Evolutionary conservation across 1,284 basidiomycete genomes (phyloP), one percentile per base, ranked within the genome.

Genomic region (Puccinia triticina): DNA sequence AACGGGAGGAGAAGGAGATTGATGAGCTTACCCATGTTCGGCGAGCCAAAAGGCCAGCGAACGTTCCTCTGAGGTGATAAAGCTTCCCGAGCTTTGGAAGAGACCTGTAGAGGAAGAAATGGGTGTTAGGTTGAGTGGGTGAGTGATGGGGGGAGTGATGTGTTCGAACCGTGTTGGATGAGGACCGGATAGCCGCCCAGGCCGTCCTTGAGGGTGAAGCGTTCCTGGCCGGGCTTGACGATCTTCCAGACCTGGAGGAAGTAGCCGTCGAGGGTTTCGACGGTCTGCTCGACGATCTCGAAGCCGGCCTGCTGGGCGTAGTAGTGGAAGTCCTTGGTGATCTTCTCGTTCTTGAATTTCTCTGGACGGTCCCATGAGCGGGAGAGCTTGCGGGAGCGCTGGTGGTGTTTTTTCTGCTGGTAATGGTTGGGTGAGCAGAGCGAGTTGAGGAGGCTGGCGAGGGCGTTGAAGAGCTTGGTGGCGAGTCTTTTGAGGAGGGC

Each of bases 21-120:
- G n/a, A n/a, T 40, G 16, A 26, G 72, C 84, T 78, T 55, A 86
- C 85, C 88, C 89, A 67, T 90, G 88, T 80, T 89, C 88, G 8
- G 90, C 89, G 8, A 91, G 87, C 90, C 90, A 91, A 85, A 91
- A 91, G 0, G 91, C 90, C 18, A 91, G 86, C 43, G 89, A 89
- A 10, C 91, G 87, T 82, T 91, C 90, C 84, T 91, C 91, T 21
- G 89, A 90, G 0, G 91, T 91, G 83, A 91, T 89, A 85, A 91
- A 91, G 64, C 89, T 89, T 7, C 91, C 91, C n/a, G 89, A 89
- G 4, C 89, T 89, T 86, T 91, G 91, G 86, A 91, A 91, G 5
- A 91, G 87, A 57, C 72, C 72, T 74, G 71, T 21, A 40, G 10
- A 48, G 3, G 46, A 23, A 73, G 34, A 73, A 77, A 57, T n/a